Percentiles rank a stretch among this genome's conserved stretches.
Conservation (phyloP, 495 filamentous ascomycete species). For the Extremus antarcticus region DNA sequence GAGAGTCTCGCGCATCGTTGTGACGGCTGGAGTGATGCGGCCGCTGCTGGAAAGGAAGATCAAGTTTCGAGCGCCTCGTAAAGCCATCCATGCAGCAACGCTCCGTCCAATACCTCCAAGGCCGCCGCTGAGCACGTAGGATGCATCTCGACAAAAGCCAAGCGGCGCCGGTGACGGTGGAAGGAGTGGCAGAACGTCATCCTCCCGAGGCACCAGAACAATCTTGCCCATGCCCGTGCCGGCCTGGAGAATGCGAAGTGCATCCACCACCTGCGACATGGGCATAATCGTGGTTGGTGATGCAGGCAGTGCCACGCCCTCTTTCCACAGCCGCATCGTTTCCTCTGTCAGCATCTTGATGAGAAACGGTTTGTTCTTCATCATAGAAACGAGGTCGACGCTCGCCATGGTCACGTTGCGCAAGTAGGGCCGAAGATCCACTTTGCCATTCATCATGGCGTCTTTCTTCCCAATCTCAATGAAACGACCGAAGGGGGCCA, state of each 20-base stretch:
- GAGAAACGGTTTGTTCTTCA: conserved; percentile 12
- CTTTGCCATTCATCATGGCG: background rate
- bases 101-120: too few species aligned
- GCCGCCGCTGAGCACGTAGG: too few species aligned
- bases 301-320: conserved; percentile 1
- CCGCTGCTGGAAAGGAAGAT: too few species aligned
- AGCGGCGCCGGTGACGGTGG: too few species aligned
- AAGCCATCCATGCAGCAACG: too few species aligned
- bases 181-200: too few species aligned
- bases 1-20: too few species aligned
- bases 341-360: conserved; percentile 12
- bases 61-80: too few species aligned
- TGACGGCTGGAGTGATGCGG: too few species aligned
- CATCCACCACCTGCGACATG: conserved; percentile 36
- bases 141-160: too few species aligned
- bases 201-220: too few species aligned
- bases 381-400: conserved; percentile 26
- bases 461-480: conserved; percentile 36
- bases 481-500: conserved; percentile 34
- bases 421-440: conserved; percentile 14
- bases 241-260: conserved; percentile 51
- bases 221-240: too few species aligned
- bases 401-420: conserved; percentile 25
- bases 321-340: conserved; percentile 2
- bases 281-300: conserved; percentile 32